Percentiles rank a stretch among this genome's conserved stretches.
phyloP scores from a whole-genome alignment of 1,284 basidiomycete species.

The Stereum hirsutum region DNA sequence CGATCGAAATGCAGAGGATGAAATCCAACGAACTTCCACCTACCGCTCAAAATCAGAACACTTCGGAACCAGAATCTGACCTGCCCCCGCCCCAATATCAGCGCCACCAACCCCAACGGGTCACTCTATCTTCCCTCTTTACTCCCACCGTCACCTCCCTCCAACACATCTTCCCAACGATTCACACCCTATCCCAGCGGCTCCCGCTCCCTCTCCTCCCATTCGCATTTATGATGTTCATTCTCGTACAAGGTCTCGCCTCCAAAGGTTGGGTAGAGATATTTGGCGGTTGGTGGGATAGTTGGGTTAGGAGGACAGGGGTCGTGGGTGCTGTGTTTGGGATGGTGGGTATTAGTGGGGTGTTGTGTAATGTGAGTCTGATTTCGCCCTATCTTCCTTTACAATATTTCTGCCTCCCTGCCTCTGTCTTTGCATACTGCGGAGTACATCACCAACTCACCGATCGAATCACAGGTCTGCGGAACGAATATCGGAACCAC shows the following conservation, averaged over 20 bases:
- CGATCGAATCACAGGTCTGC: slow-evolving; percentile 35
- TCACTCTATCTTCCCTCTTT: slow-evolving; percentile 4
- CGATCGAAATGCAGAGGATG: slow-evolving; percentile 1
- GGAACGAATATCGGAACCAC: slow-evolving; percentile 97
- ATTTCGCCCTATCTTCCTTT: slow-evolving; percentile 1
- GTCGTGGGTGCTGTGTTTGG: slow-evolving; percentile 37
- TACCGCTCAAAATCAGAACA: background rate
- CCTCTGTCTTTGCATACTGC: too few relatives aligned
- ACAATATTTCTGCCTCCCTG: too few relatives aligned
- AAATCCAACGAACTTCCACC: too few relatives aligned
- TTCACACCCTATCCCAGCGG: slow-evolving; percentile 58
- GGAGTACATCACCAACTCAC: slow-evolving; percentile 1
- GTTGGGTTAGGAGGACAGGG: slow-evolving; percentile 33
- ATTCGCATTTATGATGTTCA: slow-evolving; percentile 94
- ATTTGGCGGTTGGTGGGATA: slow-evolving; percentile 67
- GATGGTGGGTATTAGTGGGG: slow-evolving; percentile 39
- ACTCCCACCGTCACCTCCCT: slow-evolving; percentile 14
- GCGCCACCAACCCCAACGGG: too few relatives aligned
- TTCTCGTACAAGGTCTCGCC: slow-evolving; percentile 81
- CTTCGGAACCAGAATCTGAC: background rate
- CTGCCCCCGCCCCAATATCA: background rate
- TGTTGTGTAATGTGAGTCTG: slow-evolving; percentile 73
- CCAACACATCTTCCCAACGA: slow-evolving; percentile 57
- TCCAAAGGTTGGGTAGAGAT: slow-evolving; percentile 89
- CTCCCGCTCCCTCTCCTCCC: slow-evolving; percentile 80